These are phyloP conservation scores for Acanthamoeba lenticulata DNA, from an alignment of 208 protist species.

Conservation along the genomic window DNA sequence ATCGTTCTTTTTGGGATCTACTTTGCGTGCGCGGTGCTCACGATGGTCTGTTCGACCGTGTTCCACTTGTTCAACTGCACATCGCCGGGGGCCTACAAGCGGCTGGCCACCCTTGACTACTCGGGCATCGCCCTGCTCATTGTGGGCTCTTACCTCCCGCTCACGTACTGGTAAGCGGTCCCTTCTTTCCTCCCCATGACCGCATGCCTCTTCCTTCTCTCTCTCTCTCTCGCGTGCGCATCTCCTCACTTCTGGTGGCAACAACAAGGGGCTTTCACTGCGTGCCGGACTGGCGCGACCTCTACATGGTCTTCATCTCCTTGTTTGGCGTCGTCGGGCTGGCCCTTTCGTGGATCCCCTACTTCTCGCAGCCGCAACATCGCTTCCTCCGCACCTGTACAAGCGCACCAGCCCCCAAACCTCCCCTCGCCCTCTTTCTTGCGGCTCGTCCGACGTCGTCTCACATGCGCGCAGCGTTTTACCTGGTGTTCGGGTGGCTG, in stretches of 20 bases:
- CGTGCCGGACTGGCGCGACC: neutral
- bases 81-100: neutral
- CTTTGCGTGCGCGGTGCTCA: neutral
- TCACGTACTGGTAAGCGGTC: neutral
- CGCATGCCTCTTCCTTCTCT: neutral
- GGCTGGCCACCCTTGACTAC: slow-evolving; percentile 41
- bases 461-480: neutral
- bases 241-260: neutral
- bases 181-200: too few relatives aligned
- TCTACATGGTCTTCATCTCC: neutral
- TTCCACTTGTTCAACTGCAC: slow-evolving; percentile 35
- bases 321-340: neutral
- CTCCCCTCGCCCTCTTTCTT: too few relatives aligned
- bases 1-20: neutral
- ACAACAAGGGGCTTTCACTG: neutral
- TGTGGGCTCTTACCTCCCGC: slow-evolving; percentile 6
- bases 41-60: slow-evolving; percentile 18
- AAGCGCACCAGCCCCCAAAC: neutral
- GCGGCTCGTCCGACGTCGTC: neutral
- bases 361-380: neutral
- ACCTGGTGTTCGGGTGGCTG: neutral
- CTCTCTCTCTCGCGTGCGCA: too few relatives aligned
- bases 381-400: neutral
- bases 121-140: neutral
- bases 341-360: slow-evolving; percentile 19